Base-by-base conservation (phyloP, 169 alveolate species). In the Plasmodium adleri region DNA sequence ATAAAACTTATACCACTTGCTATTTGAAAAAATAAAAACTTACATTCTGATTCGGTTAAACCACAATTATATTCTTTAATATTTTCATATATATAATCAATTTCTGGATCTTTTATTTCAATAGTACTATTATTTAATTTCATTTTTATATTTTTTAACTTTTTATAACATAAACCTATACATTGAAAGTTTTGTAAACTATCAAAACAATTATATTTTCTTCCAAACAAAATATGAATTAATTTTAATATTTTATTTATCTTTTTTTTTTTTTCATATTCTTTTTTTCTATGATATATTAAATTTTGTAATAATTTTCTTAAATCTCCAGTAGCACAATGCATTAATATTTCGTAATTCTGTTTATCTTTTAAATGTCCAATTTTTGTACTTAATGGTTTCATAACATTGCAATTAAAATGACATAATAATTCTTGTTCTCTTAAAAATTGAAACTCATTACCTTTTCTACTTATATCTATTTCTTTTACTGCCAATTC, bases 361-460 rank as follows among this genome's bases (percentile, higher is more conserved):
- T 85, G 86, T 43, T 49, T 80, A 56, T 80, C 85, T 72, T 68
- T 68, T 68, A 68, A 80, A 78, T 67, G 20, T 32, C 91, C 92
- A 39, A 54, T 43, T 50, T 94, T 54, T 47, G 94, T 92, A 45
- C 95, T 76, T 73, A 92, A 32, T 9, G 96, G 96, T 73, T 92
- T 92, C 52, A 94, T 74, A 47, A 94, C 96, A 67, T 94, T 83
- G 20, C 93, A 74, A 71, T 94, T 78, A 68, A 91, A 94, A 73
- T 94, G 96, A 24, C 92, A 74, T 94, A 94, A 78, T 85, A 94
- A 73, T 67, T 94, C 96, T 78, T 92, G 93, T 56, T 94, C 96
- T 49, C 96, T 80, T 45, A 94, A 88, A 80, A 92, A 94, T 72
- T 94, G 96, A 66, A 39, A 80, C 8, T 80, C 90, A 28, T 68